These are phyloP conservation scores for Aegle marmelos DNA, from an alignment of 345 rosid species.

Conservation along the genomic window DNA sequence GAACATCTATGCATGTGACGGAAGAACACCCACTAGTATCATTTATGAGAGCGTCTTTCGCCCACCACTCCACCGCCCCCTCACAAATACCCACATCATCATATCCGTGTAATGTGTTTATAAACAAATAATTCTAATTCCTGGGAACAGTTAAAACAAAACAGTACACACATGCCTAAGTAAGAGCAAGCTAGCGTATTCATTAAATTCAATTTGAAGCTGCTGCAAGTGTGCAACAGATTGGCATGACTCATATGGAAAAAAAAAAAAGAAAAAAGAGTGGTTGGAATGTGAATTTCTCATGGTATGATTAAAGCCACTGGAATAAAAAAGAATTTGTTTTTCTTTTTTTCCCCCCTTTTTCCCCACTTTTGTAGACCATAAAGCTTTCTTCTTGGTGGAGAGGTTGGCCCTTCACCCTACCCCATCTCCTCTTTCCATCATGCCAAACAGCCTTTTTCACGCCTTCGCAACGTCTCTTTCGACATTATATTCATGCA, in stretches of 20 bases:
- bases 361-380: slow-evolving; percentile 24
- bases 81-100: not conserved
- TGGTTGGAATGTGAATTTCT: slow-evolving; percentile 28
- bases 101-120: not conserved
- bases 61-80: too few species aligned
- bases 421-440: slow-evolving; percentile 18
- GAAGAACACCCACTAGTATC: too few species aligned
- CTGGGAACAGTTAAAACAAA: not conserved
- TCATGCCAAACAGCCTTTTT: slow-evolving; percentile 6
- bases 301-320: slow-evolving; percentile 41
- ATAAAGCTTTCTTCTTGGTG: slow-evolving; percentile 21
- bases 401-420: slow-evolving; percentile 28
- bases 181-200: not conserved
- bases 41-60: too few species aligned
- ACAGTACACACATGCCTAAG: not conserved
- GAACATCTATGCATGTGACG: not conserved
- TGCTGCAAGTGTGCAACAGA: slow-evolving; percentile 7
- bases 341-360: not conserved
- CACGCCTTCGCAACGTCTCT: too few species aligned
- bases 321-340: slow-evolving; percentile 1
- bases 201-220: not conserved
- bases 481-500: not conserved
- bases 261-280: too few species aligned
- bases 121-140: not conserved
- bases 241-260: slow-evolving; percentile 17